phyloP scores from a whole-genome alignment of 495 filamentous ascomycete genomes.

The Aspergillus hancockii region DNA sequence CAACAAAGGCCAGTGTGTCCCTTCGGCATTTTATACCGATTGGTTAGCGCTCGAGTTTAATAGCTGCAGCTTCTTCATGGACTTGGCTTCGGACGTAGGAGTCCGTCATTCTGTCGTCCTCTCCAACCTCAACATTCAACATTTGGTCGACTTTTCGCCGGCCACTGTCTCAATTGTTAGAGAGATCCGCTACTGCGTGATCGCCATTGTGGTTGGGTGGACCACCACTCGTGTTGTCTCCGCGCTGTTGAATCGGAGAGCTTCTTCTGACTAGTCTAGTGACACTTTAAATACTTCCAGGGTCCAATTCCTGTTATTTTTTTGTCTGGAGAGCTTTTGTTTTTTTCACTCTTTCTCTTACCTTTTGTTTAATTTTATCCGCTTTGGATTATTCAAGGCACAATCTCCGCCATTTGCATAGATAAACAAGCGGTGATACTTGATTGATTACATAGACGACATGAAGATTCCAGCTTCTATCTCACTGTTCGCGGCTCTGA shows the following conservation, averaged over 20 bases:
- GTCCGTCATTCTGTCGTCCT: slow-evolving; percentile 51
- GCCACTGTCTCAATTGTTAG: slow-evolving; percentile 44
- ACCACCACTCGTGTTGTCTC: slow-evolving; percentile 48
- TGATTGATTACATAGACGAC: slow-evolving; percentile 21
- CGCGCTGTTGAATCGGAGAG: slow-evolving; percentile 37
- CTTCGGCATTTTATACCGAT: slow-evolving; percentile 19
- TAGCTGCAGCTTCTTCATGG: slow-evolving; percentile 36
- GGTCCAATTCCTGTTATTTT: slow-evolving; percentile 2
- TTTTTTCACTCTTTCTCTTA: slow-evolving; percentile 1
- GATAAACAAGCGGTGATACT: slow-evolving; percentile 3
- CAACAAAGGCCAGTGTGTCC: slow-evolving; percentile 25
- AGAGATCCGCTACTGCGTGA: slow-evolving; percentile 48
- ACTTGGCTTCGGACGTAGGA: slow-evolving; percentile 51
- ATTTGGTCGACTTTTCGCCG: slow-evolving; percentile 49
- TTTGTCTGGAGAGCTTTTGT: not conserved
- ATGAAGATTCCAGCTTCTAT: slow-evolving; percentile 44
- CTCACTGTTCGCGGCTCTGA: slow-evolving; percentile 54
- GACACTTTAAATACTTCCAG: slow-evolving; percentile 10
- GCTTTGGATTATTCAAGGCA: not conserved
- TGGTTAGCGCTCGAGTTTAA: slow-evolving; percentile 4
- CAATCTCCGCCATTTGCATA: not conserved
- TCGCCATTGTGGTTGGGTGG: slow-evolving; percentile 53
- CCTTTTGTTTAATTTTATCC: not conserved
- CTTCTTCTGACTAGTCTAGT: slow-evolving; percentile 31
- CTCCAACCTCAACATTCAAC: slow-evolving; percentile 44